Base-by-base conservation (phyloP, 2,329 filamentous ascomycete genomes). In the Fusarium pseudograminearum region DNA sequence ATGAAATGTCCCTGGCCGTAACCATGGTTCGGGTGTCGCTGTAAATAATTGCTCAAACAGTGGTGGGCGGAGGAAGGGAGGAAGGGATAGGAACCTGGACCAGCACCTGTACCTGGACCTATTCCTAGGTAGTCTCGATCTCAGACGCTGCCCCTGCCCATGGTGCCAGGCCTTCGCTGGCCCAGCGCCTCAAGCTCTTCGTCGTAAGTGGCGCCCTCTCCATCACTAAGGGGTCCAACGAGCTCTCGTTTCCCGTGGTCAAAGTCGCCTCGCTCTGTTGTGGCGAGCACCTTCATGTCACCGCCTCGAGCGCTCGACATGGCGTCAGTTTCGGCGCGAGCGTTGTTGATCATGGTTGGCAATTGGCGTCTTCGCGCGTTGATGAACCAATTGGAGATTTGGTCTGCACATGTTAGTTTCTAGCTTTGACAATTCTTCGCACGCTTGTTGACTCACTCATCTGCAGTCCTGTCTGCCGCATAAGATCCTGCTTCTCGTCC, bases 401-500 rank as follows among this genome's bases (percentile, higher is more conserved):
- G 87, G 78, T 89, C 87, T 90, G 9, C 14, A 26, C 20, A 47
- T 18, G 57, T 73, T 57, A 74, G 63, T 63, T 57, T 57, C 20
- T 36, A 52, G 12, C 36, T 18, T 40, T 55, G 14, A 16, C 20
- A 46, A 44, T 42, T n/a, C 24, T 44, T 20, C 44, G 54, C 38
- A 47, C 40, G 31, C 30, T 41, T 45, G 50, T 45, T 71, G 76
- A 87, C 89, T 83, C 84, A 88, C 91, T 94, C 82, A 97, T 90
- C 57, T 92, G 91, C 30, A 97, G 83, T 1, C 89, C 89, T 1
- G 93, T 97, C 75, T 89, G 84, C 47, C 86, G 86, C 85, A 94
- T 93, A 48, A 97, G 84, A 62, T 92, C 88, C 76, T 94, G 89
- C 80, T 97, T 97, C 81, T 97, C 91, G 67, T 97, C 93, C 78